Evolutionary conservation across 345 rosid genomes (phyloP).

Genomic region (Eucalyptus regnans): DNA sequence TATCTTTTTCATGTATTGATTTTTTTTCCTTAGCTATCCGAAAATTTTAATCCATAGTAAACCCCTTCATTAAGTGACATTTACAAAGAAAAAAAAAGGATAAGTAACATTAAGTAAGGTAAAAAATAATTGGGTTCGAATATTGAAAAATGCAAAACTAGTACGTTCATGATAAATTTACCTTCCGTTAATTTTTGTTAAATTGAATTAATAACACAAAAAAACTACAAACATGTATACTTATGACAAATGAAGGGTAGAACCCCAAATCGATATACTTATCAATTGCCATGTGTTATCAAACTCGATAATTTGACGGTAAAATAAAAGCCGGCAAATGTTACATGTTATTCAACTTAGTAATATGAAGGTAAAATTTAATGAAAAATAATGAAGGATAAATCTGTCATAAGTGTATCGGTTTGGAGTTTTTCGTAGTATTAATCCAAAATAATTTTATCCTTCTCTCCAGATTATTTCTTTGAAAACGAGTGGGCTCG

Average conservation of each 20-base stretch:
- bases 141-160: accelerated
- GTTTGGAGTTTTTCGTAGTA: background rate
- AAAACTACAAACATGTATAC: accelerated
- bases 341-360: too few relatives aligned
- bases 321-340: too few relatives aligned
- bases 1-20: background rate
- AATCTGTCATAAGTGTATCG: accelerated
- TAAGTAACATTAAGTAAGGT: background rate
- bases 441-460: too few relatives aligned
- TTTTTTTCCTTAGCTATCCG: background rate
- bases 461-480: background rate
- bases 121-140: too few relatives aligned
- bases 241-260: background rate
- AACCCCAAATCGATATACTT: accelerated
- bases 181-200: accelerated
- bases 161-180: too few relatives aligned
- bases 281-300: accelerated
- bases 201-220: too few relatives aligned
- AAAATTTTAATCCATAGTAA: background rate
- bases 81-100: accelerated
- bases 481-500: background rate
- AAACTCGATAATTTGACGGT: accelerated
- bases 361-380: too few relatives aligned
- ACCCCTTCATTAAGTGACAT: background rate
- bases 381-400: accelerated